Percentiles rank a stretch among this genome's conserved stretches.
Conservation (phyloP, 169 alveolate species). For the Besnoitia besnoiti region DNA sequence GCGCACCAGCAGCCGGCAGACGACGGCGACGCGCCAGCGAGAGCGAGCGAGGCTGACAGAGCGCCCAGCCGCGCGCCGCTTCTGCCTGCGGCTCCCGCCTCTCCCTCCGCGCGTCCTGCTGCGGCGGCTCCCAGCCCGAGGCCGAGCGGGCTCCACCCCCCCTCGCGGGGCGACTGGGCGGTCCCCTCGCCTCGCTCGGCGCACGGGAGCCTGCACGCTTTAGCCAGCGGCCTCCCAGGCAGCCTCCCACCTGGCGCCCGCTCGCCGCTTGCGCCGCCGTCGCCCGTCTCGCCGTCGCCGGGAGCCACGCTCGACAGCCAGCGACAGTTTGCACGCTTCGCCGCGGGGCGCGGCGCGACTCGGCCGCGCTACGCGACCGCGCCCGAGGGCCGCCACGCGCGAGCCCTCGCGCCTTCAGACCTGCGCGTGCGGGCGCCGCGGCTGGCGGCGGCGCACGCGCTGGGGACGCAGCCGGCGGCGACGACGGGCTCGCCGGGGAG, state of each 20-base stretch:
- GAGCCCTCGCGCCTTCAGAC: neutral
- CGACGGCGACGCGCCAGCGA: no score
- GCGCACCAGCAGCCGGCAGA: no score
- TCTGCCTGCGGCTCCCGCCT: neutral
- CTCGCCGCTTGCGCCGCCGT: neutral
- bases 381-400: neutral
- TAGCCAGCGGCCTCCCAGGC: no score
- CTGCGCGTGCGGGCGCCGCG: conserved; percentile 6
- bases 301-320: neutral
- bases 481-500: neutral
- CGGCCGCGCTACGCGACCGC: neutral
- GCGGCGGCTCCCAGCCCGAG: neutral
- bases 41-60: no score
- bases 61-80: no score
- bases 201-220: no score
- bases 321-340: neutral
- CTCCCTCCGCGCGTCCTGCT: neutral
- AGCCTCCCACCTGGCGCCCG: no score
- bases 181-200: no score
- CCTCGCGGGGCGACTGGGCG: no score
- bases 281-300: neutral
- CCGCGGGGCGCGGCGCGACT: neutral
- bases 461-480: neutral
- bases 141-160: no score
- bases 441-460: neutral